Evolutionary conservation across 441 rosid genomes (phyloP).

Genomic region (Euphorbia schlechtendalii): DNA sequence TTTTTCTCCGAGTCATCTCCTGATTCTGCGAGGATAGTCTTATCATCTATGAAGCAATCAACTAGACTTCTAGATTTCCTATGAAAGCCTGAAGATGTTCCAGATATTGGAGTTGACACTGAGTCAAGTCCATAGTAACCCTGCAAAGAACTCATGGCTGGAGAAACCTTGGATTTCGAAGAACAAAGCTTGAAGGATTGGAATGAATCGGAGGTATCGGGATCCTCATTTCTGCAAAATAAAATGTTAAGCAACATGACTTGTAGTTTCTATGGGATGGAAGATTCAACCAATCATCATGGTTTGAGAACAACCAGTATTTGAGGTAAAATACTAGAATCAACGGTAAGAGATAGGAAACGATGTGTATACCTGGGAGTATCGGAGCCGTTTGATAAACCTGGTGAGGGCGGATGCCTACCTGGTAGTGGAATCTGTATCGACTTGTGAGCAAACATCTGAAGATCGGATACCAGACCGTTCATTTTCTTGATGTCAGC

Average conservation of each 20-base stretch:
- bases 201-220: slow-evolving; percentile 51
- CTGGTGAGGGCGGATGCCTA: slow-evolving; percentile 47
- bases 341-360: not conserved
- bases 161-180: slow-evolving; percentile 34
- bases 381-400: slow-evolving; percentile 27
- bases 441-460: slow-evolving; percentile 60
- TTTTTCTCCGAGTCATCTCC: slow-evolving; percentile 34
- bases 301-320: no score
- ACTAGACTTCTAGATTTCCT: slow-evolving; percentile 60
- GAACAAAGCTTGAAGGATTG: slow-evolving; percentile 50
- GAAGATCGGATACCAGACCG: slow-evolving; percentile 55
- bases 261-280: no score
- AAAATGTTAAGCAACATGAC: not conserved
- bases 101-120: not conserved
- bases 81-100: slow-evolving; percentile 38
- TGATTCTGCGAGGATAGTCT: slow-evolving; percentile 26
- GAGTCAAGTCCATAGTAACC: slow-evolving; percentile 41
- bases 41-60: slow-evolving; percentile 38
- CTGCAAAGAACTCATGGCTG: slow-evolving; percentile 51
- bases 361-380: slow-evolving; percentile 40
- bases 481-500: slow-evolving; percentile 53
- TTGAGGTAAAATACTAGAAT: no score
- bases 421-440: slow-evolving; percentile 57
- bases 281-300: no score
- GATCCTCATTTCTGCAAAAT: slow-evolving; percentile 42